Conservation (phyloP, 148 eudicot genomes). For the Polygonum aviculare region DNA sequence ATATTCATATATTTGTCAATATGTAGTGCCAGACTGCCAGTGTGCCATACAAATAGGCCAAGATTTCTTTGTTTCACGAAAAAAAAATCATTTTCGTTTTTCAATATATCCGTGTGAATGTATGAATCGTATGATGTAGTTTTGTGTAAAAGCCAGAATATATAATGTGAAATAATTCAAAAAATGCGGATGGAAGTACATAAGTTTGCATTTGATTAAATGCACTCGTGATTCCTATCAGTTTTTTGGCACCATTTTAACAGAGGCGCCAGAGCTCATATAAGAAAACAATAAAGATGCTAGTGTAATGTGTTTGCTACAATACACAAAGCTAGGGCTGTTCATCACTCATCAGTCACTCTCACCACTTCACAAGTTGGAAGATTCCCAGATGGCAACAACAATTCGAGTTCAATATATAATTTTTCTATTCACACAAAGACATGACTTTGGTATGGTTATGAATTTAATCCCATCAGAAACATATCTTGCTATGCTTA, state of each 20-base stretch:
- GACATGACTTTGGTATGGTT: neutral
- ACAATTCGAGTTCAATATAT: neutral
- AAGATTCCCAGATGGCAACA: neutral
- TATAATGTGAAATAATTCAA: too few relatives aligned
- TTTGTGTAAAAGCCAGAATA: too few relatives aligned
- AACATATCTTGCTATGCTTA: neutral
- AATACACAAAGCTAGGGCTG: neutral
- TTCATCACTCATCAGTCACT: neutral
- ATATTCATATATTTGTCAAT: too few relatives aligned
- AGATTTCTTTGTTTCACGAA: too few relatives aligned
- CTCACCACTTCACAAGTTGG: neutral
- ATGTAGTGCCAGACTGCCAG: too few relatives aligned
- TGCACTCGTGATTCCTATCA: conserved; percentile 3
- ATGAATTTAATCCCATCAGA: neutral
- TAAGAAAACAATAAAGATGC: neutral
- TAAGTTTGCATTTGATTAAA: neutral
- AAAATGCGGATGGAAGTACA: too few relatives aligned
- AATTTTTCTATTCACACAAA: neutral
- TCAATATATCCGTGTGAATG: too few relatives aligned
- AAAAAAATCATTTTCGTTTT: too few relatives aligned
- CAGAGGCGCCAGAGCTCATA: neutral
- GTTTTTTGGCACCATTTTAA: neutral
- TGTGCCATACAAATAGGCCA: too few relatives aligned
- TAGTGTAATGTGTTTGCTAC: neutral
- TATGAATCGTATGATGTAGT: too few relatives aligned